Percentiles rank a stretch among this genome's conserved stretches.
phyloP scores from a whole-genome alignment of 2,329 filamentous ascomycete species.

The Trichoderma sp. region DNA sequence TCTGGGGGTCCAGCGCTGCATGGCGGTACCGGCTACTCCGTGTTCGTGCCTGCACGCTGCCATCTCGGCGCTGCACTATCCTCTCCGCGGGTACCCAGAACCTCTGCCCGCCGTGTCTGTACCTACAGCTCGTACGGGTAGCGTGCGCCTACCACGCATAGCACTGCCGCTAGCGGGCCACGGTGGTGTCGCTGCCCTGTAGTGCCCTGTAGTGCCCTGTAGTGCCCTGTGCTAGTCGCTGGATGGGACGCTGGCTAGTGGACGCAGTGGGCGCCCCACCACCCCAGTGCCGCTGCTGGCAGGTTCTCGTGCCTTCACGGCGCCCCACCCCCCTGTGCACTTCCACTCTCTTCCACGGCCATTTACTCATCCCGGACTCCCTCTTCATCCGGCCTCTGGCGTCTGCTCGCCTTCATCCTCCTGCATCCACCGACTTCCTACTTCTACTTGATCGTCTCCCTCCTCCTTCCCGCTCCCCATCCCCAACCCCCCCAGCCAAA shows the following conservation, averaged over 20 bases:
- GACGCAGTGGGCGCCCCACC: conserved; percentile 5
- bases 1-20: not conserved
- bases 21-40: not conserved
- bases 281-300: conserved; percentile 20
- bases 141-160: not conserved
- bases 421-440: conserved; percentile 29
- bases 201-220: conserved; percentile 17
- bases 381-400: conserved; percentile 34
- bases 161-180: not conserved
- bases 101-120: not conserved
- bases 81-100: not conserved
- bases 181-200: not conserved
- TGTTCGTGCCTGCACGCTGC: not conserved
- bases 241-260: conserved; percentile 4
- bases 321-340: conserved; percentile 31
- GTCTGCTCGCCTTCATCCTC: conserved; percentile 34
- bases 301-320: conserved; percentile 23
- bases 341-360: conserved; percentile 39
- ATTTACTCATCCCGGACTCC: conserved; percentile 28
- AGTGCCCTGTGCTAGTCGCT: conserved; percentile 9
- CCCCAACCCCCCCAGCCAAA: conserved; percentile 36
- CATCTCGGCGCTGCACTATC: not conserved
- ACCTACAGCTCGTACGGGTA: not conserved
- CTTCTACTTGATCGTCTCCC: conserved; percentile 34
- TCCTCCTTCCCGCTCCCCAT: conserved; percentile 33